phyloP scores from a whole-genome alignment of 768 basidiomycete genomes.

The Coprinopsis sp. region DNA sequence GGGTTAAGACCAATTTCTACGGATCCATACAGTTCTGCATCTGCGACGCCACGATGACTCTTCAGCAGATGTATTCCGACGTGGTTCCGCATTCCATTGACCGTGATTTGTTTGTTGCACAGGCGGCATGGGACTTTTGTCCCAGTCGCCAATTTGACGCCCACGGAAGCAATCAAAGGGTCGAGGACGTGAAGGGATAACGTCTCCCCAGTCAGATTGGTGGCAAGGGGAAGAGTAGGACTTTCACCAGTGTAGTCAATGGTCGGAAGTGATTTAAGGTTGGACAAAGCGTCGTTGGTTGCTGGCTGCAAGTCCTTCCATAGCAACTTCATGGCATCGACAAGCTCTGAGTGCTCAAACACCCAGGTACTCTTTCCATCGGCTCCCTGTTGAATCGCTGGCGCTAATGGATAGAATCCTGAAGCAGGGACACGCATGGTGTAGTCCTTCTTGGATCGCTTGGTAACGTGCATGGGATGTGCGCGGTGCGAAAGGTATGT shows the following conservation, averaged over 20 bases:
- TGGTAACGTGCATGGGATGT: not conserved
- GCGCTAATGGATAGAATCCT: too few species aligned
- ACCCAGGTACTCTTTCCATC: too few species aligned
- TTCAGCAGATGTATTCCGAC: constrained; percentile 14
- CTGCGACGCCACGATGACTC: not conserved
- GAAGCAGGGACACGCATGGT: too few species aligned
- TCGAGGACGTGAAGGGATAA: not conserved
- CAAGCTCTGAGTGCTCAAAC: too few species aligned
- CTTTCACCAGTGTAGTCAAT: too few species aligned
- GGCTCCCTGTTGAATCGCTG: too few species aligned
- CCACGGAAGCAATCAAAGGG: not conserved
- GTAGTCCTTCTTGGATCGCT: not conserved
- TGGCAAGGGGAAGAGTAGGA: too few species aligned
- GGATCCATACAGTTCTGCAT: not conserved
- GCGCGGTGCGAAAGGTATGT: constrained; percentile 5
- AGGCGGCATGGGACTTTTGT: not conserved
- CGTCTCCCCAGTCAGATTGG: too few species aligned
- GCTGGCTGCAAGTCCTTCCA: too few species aligned
- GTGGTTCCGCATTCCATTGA: constrained; percentile 15
- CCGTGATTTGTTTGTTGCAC: not conserved
- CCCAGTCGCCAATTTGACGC: constrained; percentile 4
- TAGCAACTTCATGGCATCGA: too few species aligned
- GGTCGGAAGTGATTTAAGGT: too few species aligned
- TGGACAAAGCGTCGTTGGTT: too few species aligned
- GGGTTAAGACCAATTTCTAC: not conserved